Percentiles rank a stretch among this genome's conserved stretches.
These are phyloP conservation scores for Grifola frondosa DNA, from an alignment of 1,284 basidiomycete genomes.

Conservation along the genomic window DNA sequence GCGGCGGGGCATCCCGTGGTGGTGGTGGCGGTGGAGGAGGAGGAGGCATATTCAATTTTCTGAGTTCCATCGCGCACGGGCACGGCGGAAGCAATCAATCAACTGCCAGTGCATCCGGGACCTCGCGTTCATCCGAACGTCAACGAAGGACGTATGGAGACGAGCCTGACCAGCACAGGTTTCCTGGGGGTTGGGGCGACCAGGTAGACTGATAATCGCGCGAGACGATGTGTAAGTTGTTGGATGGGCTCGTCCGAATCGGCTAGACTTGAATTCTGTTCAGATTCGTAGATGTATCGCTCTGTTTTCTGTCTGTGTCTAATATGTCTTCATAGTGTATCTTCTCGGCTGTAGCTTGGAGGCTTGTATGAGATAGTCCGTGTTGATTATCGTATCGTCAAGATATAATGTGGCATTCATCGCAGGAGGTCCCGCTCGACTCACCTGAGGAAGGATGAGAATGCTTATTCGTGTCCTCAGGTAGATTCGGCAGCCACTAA, in stretches of 20 bases:
- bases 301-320: neutral
- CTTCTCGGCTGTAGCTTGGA: neutral
- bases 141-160: constrained; percentile 9
- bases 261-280: neutral
- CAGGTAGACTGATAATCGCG: constrained; percentile 15
- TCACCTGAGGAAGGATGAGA: too few species aligned
- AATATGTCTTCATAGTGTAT: neutral
- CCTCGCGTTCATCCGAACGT: neutral
- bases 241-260: too few species aligned
- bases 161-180: too few species aligned
- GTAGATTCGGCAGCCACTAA: too few species aligned
- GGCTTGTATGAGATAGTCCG: too few species aligned
- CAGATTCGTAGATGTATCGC: neutral
- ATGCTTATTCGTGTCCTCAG: too few species aligned
- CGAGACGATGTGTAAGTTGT: neutral
- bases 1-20: constrained; percentile 1
- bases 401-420: neutral
- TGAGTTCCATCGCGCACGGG: constrained; percentile 10
- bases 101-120: constrained; percentile 1
- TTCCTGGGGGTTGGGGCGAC: constrained; percentile 25
- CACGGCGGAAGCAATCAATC: neutral
- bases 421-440: too few species aligned
- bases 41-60: constrained; percentile 15
- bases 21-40: constrained; percentile 1
- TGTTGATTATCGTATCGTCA: neutral